These are phyloP conservation scores for Wolfiporia cocos DNA, from an alignment of 1,284 basidiomycete species.

Conservation along the genomic window DNA sequence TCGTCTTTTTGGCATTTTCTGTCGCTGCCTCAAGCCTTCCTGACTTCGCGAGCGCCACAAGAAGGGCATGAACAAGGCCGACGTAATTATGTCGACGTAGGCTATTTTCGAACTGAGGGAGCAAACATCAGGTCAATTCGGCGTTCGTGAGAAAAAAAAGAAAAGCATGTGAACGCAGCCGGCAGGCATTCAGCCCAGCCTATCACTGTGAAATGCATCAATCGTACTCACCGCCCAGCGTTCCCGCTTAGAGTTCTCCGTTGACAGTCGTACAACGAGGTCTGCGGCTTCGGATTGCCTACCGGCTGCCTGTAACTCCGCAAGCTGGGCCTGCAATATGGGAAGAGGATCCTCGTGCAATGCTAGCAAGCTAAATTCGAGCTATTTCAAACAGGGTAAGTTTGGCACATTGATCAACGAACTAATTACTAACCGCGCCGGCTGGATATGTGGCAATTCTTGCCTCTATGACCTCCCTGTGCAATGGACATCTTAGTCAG, in stretches of 20 bases:
- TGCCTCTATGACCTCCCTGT: conserved; percentile 75
- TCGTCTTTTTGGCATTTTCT: conserved; percentile 38
- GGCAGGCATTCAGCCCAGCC: too few species aligned
- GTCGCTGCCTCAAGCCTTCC: conserved; percentile 47
- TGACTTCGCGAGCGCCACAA: conserved; percentile 62
- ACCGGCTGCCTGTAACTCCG: conserved; percentile 37
- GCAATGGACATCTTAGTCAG: too few species aligned
- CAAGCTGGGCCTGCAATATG: conserved; percentile 51
- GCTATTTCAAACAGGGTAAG: conserved; percentile 32
- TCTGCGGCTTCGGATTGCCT: conserved; percentile 42
- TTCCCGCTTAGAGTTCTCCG: conserved; percentile 73
- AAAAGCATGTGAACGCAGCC: too few species aligned
- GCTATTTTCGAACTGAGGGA: conserved; percentile 73
- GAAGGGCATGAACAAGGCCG: conserved; percentile 68
- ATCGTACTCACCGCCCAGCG: conserved; percentile 67
- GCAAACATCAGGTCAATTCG: background rate
- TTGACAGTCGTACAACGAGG: conserved; percentile 56
- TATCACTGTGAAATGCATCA: too few species aligned
- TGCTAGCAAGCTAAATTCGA: conserved; percentile 89
- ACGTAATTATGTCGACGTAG: conserved; percentile 79
- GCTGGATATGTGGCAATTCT: conserved; percentile 85
- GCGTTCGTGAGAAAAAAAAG: background rate
- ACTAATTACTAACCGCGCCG: conserved; percentile 76
- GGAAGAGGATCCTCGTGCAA: conserved; percentile 78
- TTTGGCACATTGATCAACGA: too few species aligned